A percentile compares a stretch with the other conserved stretches of the same genome.
phyloP scores from a whole-genome alignment of 2,329 filamentous ascomycete genomes.

The Grosmannia clavigera region DNA sequence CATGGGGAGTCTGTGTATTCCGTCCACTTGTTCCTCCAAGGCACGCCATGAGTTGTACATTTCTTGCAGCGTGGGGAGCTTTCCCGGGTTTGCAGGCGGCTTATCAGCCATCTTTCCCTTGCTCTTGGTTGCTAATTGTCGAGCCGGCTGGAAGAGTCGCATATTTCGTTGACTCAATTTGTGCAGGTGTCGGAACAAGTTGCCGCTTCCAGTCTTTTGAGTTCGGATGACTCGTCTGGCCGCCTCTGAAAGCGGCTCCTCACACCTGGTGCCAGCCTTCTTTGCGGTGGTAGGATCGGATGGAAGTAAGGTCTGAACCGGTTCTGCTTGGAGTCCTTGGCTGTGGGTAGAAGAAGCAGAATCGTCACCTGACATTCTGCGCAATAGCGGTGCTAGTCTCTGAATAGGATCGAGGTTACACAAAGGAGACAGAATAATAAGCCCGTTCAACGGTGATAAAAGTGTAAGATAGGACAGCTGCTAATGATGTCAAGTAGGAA shows the following conservation, averaged over 20 bases:
- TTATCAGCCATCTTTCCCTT: background rate
- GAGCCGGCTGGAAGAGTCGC: background rate
- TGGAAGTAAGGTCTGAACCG: background rate
- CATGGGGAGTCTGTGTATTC: constrained; percentile 9
- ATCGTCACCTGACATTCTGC: background rate
- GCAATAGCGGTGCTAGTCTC: background rate
- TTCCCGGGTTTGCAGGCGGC: background rate
- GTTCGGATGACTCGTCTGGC: constrained; percentile 4
- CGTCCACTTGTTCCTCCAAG: constrained; percentile 6
- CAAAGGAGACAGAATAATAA: background rate
- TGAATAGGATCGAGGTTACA: background rate
- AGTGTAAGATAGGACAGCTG: background rate
- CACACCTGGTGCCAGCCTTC: background rate
- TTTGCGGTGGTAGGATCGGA: background rate
- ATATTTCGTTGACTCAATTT: background rate
- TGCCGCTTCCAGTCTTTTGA: background rate
- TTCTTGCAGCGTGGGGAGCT: constrained; percentile 9
- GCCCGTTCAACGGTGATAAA: background rate
- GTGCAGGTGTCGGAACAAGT: background rate
- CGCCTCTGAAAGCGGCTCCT: constrained; percentile 1
- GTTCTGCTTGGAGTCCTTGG: background rate
- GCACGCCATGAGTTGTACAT: constrained; percentile 14
- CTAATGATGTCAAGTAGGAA: background rate
- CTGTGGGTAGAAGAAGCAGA: background rate
- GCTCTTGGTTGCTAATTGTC: background rate